Conservation (phyloP, 768 basidiomycete species). For the Hydnomerulius pinastri region DNA sequence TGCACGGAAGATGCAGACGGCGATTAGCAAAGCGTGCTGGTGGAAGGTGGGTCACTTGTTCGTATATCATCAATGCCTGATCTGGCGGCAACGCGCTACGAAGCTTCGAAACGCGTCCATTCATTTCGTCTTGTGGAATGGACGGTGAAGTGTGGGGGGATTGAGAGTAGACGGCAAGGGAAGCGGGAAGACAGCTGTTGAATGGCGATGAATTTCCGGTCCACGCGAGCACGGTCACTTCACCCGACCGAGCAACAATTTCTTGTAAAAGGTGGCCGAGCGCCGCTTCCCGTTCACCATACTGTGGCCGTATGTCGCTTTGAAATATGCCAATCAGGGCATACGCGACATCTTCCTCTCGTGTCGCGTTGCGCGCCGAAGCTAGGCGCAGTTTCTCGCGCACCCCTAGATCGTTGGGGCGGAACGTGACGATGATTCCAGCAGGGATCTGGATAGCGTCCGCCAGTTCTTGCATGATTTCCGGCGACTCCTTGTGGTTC, state of each 20-base stretch:
- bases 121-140: neutral
- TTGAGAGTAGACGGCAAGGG: neutral
- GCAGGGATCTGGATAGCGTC: neutral
- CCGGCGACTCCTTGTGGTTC: neutral
- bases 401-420: neutral
- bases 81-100: neutral
- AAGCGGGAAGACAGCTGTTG: conserved; percentile 5
- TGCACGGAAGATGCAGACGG: conserved; percentile 5
- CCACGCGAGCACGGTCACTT: neutral
- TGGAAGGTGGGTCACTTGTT: neutral
- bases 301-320: neutral
- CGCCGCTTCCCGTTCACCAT: neutral
- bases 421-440: neutral
- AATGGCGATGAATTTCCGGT: neutral
- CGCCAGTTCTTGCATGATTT: neutral
- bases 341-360: conserved; percentile 20
- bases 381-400: conserved; percentile 8
- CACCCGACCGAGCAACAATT: neutral
- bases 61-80: neutral
- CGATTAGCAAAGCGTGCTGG: conserved; percentile 3
- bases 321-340: conserved; percentile 19
- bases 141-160: neutral
- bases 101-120: neutral
- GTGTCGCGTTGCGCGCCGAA: conserved; percentile 18
- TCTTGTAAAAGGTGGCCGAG: conserved; percentile 2